A percentile compares a stretch with the other conserved stretches of the same genome.
Conservation (phyloP, 2,329 filamentous ascomycete genomes). For the Fusarium sp. region DNA sequence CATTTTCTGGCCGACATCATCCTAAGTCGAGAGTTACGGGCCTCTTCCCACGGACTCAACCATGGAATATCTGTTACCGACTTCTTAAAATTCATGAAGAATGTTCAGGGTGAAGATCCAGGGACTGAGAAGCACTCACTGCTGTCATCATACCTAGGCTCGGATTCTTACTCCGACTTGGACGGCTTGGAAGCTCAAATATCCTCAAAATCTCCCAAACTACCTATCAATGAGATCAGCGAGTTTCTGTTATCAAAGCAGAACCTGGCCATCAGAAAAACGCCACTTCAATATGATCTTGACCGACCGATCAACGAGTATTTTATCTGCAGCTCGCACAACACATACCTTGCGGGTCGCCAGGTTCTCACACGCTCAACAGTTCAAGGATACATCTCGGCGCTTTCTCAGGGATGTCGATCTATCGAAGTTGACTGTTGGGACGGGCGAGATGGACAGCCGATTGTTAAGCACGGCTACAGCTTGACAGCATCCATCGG, state of each 20-base stretch:
- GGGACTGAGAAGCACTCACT: rapidly evolving
- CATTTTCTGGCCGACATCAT: not conserved
- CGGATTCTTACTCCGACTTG: not conserved
- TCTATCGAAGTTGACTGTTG: slow-evolving; percentile 26
- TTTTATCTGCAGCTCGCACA: slow-evolving; percentile 29
- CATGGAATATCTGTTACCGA: rapidly evolving
- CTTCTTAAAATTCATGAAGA: not conserved
- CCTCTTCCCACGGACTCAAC: rapidly evolving
- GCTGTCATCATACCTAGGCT: rapidly evolving
- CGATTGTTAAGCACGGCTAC: slow-evolving; percentile 27
- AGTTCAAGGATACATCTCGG: slow-evolving; percentile 11
- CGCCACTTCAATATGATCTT: rapidly evolving
- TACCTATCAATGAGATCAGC: not conserved
- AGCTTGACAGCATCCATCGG: slow-evolving; percentile 22
- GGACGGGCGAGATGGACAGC: slow-evolving; percentile 24
- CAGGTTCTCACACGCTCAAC: slow-evolving; percentile 20
- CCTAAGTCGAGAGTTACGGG: not conserved
- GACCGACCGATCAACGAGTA: slow-evolving; percentile 23
- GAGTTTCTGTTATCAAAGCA: not conserved
- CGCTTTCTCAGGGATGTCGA: slow-evolving; percentile 14
- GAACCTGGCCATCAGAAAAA: not conserved
- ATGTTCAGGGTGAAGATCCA: not conserved
- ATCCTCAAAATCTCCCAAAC: rapidly evolving
- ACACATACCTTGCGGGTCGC: slow-evolving; percentile 25
- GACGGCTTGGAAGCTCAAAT: not conserved